Base-by-base conservation (phyloP, 2,329 filamentous ascomycete genomes). In the Phialocephala sp. region DNA sequence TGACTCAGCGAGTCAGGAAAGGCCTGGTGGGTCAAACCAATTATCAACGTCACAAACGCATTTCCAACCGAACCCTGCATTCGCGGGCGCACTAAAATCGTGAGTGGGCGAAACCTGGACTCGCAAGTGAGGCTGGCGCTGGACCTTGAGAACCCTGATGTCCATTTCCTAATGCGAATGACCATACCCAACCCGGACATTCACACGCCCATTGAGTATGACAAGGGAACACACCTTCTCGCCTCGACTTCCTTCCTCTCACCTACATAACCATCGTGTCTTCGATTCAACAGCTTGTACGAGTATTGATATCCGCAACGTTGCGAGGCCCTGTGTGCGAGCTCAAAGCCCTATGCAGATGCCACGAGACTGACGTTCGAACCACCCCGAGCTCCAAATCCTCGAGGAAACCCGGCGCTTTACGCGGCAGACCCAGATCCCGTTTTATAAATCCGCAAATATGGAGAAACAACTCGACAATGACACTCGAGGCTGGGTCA, bases 401-500 rank as follows among this genome's bases (percentile, higher is more conserved):
- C 47, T 64, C 56, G 56, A 24, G 15, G 18, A 27, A 4, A 24
- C 35, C 32, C 15, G 35, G 59, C 59, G 59, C 59, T 32, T 55
- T 35, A 41, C 59, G 50, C 60, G 35, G 64, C 37, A 27, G 60
- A 56, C 32, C 18, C 27, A 27, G 11, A 50, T n/a, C n/a, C 9
- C 14, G 18, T 24, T 54, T 24, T 20, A 43, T 47, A 50, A 43
- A 18, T 63, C 43, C 39, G 66, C 63, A 41, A 24, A n/a, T 39
- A 68, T 68, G 66, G 45, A 35, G 15, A 4, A n/a, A 20, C 32
- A 63, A 1, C 64, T 91, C 70, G 85, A 88, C 76, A 95, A 94
- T 81, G 94, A 98, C 81, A 90, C 90, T 69, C 88, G 93, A 69
- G 94, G 95, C 74, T 98, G 94, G 94, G 90, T 98, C 72, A 92